A percentile compares a stretch with the other conserved stretches of the same genome.
Conservation (phyloP, 2,329 filamentous ascomycete species). For the Colletotrichum sp. region DNA sequence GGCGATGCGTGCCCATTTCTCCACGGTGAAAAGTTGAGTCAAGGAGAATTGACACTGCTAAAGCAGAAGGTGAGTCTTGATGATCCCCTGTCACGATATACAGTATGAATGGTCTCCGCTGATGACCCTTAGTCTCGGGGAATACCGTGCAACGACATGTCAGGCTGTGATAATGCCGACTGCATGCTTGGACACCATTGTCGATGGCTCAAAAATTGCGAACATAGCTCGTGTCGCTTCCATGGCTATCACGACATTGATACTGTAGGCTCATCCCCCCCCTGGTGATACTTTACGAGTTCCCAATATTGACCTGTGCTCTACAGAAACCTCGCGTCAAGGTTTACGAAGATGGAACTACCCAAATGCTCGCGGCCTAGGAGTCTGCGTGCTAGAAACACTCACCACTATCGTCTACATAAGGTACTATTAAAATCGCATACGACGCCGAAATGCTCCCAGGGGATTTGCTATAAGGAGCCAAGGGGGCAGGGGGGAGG, state of each 20-base stretch:
- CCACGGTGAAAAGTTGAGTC: slow-evolving; percentile 23
- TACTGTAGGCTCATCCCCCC: slow-evolving; percentile 7
- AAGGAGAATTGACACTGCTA: slow-evolving; percentile 22
- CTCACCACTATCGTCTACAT: background rate
- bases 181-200: slow-evolving; percentile 27
- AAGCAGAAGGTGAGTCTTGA: slow-evolving; percentile 16
- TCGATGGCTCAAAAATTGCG: slow-evolving; percentile 24
- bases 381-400: background rate
- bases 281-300: background rate
- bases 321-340: slow-evolving; percentile 4
- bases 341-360: slow-evolving; percentile 18
- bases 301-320: background rate
- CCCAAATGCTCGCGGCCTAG: background rate
- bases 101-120: background rate
- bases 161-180: slow-evolving; percentile 21
- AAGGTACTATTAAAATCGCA: background rate
- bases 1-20: slow-evolving; percentile 21
- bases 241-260: slow-evolving; percentile 25
- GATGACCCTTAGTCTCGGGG: slow-evolving; percentile 2
- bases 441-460: fast-evolving
- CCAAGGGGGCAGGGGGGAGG: too few relatives aligned
- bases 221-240: slow-evolving; percentile 22
- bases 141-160: slow-evolving; percentile 19
- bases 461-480: fast-evolving
- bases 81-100: background rate